Percentiles rank a stretch among this genome's conserved stretches.
Conservation (phyloP, 2,329 filamentous ascomycete genomes). For the Alternaria infectoria region DNA sequence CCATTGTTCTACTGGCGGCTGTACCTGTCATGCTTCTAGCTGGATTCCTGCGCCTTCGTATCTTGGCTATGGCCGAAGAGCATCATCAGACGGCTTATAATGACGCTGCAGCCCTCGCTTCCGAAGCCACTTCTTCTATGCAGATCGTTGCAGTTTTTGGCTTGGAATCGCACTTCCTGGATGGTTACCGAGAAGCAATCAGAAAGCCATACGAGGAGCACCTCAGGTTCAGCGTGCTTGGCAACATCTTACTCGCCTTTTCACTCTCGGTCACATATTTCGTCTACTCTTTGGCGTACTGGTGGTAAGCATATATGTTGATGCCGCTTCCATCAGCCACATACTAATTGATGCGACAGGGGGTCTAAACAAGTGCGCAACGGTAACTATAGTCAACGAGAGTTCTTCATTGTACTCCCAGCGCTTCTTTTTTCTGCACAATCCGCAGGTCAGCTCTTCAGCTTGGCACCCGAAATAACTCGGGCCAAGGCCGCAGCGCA, state of each 20-base stretch:
- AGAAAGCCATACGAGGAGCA: conserved; percentile 50
- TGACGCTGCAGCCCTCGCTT: conserved; percentile 67
- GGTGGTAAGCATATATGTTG: conserved; percentile 46
- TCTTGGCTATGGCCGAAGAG: conserved; percentile 65
- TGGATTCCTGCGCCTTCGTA: conserved; percentile 55
- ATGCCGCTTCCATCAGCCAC: neutral
- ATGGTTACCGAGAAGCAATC: conserved; percentile 47
- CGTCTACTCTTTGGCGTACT: conserved; percentile 57
- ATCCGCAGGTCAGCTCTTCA: conserved; percentile 55
- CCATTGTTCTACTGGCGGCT: conserved; percentile 56
- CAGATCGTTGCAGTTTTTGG: conserved; percentile 62
- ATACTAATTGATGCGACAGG: conserved; percentile 12
- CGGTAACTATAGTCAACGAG: conserved; percentile 49
- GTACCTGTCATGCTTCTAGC: conserved; percentile 57
- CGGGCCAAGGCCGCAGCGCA: conserved; percentile 53
- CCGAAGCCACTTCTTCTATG: conserved; percentile 70
- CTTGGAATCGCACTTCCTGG: conserved; percentile 49
- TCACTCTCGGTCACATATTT: conserved; percentile 56
- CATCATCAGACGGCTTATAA: conserved; percentile 70
- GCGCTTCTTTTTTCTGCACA: conserved; percentile 56
- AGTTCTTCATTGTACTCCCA: conserved; percentile 56
- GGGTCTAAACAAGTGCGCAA: conserved; percentile 53
- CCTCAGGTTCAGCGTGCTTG: conserved; percentile 48
- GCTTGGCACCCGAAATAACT: conserved; percentile 54
- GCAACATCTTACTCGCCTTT: conserved; percentile 53